Base-by-base conservation (phyloP, 805 yeast genomes). In the Starmerella tilneyi region DNA sequence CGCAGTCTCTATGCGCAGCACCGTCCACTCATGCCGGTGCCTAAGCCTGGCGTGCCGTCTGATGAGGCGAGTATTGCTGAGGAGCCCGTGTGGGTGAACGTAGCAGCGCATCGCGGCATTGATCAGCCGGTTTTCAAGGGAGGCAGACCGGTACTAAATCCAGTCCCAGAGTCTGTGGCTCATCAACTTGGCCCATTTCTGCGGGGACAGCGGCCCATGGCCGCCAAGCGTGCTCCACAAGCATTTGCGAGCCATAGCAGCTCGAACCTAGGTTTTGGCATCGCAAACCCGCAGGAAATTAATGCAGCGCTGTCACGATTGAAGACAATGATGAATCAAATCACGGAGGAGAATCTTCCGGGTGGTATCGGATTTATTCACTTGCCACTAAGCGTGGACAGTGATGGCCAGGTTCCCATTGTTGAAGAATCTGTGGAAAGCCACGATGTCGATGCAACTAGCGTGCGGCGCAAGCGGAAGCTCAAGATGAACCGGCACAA, bases 401-500 rank as follows among this genome's bases (percentile, higher is more conserved):
- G 19, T 12, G 30, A 36, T 11, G 40, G 40, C 28, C 29, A 36
- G 22, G 30, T 36, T 24, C 40, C 40, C 11, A 12, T 28, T 23
- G 9, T 26, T 21, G 24, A 26, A 17, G 29, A 15, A 6, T 26
- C 17, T 12, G 48, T 29, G 21, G 44, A 30, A 8, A 32, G 38
- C 15, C 34, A 17, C 42, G 45, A 56, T 54, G 62, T 55, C 24
- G 48, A 49, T 13, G 56, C 58, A 23, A 65, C 70, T 17, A 58
- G 65, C 38, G 72, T 68, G 30, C 60, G 60, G 52, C 61, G 72
- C 41, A 68, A 68, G 60, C 79, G 98, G 70, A 76, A 84, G 67
- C 77, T 84, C 64, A 89, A 86, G 74, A 92, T 92, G 96, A 92
- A 89, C 76, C 84, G 88, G 63, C 98, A 92, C 68, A 92, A 92